Evolutionary conservation across 2,329 filamentous ascomycete genomes (phyloP).

Genomic region (Aspergillus fructus): DNA sequence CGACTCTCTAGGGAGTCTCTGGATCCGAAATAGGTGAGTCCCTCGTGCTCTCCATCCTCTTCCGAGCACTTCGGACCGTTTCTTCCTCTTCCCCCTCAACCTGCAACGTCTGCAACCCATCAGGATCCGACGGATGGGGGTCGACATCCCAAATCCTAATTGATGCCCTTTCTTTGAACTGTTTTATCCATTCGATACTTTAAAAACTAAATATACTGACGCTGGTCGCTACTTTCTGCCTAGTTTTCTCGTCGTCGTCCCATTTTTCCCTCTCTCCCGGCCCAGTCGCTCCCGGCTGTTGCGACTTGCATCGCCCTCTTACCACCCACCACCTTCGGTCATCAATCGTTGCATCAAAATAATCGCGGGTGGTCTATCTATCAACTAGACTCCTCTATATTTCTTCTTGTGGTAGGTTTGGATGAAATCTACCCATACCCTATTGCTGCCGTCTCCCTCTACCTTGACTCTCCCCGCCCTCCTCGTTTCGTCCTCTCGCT

Average conservation of each 20-base stretch:
- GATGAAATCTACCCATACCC: slow-evolving; percentile 33
- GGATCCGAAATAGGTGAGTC: slow-evolving; percentile 34
- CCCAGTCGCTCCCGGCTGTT: slow-evolving; percentile 34
- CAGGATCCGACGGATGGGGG: slow-evolving; percentile 26
- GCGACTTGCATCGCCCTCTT: slow-evolving; percentile 31
- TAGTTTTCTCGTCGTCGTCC: slow-evolving; percentile 26
- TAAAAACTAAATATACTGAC: slow-evolving; percentile 28
- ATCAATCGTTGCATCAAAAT: slow-evolving; percentile 31
- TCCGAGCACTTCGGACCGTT: slow-evolving; percentile 33
- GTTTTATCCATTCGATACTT: slow-evolving; percentile 18
- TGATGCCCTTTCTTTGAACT: slow-evolving; percentile 16
- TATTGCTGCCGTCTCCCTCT: slow-evolving; percentile 20
- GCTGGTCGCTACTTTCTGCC: slow-evolving; percentile 16
- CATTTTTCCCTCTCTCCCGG: slow-evolving; percentile 26
- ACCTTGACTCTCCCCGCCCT: slow-evolving; percentile 26
- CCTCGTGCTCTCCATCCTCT: slow-evolving; percentile 32
- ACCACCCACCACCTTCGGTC: slow-evolving; percentile 30
- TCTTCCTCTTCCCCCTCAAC: slow-evolving; percentile 29
- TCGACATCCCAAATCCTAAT: slow-evolving; percentile 19
- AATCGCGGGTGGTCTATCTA: slow-evolving; percentile 35
- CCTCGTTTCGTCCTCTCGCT: slow-evolving; percentile 20
- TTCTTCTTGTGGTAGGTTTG: slow-evolving; percentile 38
- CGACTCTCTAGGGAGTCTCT: slow-evolving; percentile 30
- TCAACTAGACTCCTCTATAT: slow-evolving; percentile 24
- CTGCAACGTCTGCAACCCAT: slow-evolving; percentile 29